Evolutionary conservation across 768 basidiomycete species (phyloP).

Genomic region (Artomyces pyxidatus): DNA sequence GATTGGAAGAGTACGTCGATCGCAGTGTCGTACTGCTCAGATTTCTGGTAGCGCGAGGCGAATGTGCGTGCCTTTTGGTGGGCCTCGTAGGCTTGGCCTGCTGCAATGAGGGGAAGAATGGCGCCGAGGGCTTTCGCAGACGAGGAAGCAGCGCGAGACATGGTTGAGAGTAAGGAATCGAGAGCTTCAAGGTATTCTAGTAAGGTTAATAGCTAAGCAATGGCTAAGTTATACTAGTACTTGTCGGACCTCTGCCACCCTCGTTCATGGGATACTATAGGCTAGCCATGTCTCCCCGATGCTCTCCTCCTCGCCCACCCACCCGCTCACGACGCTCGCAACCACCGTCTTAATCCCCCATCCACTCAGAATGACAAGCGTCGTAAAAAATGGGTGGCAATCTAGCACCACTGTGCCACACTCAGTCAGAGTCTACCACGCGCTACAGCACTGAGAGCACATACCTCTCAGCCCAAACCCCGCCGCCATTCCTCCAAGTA

Average conservation of each 20-base stretch:
- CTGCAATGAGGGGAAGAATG: constrained; percentile 63
- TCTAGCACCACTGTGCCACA: constrained; percentile 62
- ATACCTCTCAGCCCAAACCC: constrained; percentile 79
- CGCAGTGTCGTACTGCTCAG: constrained; percentile 74
- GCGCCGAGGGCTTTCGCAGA: constrained; percentile 66
- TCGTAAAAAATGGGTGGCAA: constrained; percentile 65
- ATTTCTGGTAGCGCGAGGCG: constrained; percentile 79
- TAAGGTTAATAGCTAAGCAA: too few species aligned
- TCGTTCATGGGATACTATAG: constrained; percentile 74
- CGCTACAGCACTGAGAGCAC: constrained; percentile 6
- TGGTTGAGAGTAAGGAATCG: too few species aligned
- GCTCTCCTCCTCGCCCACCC: constrained; percentile 54
- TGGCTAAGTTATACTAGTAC: too few species aligned
- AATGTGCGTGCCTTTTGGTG: constrained; percentile 97
- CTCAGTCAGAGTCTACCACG: background rate
- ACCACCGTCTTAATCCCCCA: constrained; percentile 66
- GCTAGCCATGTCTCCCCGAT: constrained; percentile 68
- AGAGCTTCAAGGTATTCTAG: too few species aligned
- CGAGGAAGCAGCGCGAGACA: constrained; percentile 19
- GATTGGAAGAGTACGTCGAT: constrained; percentile 91
- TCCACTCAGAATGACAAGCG: constrained; percentile 63
- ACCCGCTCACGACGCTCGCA: constrained; percentile 51
- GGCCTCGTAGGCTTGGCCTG: constrained; percentile 78
- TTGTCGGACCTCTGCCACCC: too few species aligned
- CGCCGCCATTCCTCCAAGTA: constrained; percentile 80